Conservation (phyloP, 164 flowering plant genomes). For the Houttuynia cordata region DNA sequence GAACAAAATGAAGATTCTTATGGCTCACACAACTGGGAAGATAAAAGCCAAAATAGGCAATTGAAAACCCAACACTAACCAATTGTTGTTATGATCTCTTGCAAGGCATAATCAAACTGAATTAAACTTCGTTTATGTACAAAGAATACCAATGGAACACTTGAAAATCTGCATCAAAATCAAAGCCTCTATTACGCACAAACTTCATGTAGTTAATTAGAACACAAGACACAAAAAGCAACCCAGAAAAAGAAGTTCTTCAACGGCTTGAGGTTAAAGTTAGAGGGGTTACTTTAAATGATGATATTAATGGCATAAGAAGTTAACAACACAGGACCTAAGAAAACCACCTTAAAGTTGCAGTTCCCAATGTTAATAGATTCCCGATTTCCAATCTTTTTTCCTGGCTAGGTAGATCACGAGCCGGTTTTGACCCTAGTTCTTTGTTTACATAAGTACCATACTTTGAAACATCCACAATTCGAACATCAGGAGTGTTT, state of each 20-base stretch:
- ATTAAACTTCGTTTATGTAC: conserved; percentile 20
- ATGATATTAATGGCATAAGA: background rate
- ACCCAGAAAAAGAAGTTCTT: background rate
- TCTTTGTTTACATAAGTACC: conserved; percentile 58
- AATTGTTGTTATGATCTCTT: conserved; percentile 42
- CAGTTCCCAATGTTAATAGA: conserved; percentile 63
- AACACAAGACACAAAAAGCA: background rate
- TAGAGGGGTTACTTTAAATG: no score
- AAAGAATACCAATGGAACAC: conserved; percentile 42
- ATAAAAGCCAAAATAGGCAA: background rate
- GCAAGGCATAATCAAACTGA: conserved; percentile 21
- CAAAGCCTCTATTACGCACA: conserved; percentile 1
- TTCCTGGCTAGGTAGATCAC: conserved; percentile 51
- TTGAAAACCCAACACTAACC: conserved; percentile 33
- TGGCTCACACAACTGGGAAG: background rate
- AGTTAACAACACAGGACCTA: background rate
- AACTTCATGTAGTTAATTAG: background rate
- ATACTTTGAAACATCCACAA: conserved; percentile 74
- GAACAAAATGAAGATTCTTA: no score
- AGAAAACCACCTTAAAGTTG: conserved; percentile 46
- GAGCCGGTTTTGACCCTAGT: conserved; percentile 31
- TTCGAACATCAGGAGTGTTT: conserved; percentile 29
- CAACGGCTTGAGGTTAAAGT: background rate
- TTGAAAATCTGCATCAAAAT: conserved; percentile 48
- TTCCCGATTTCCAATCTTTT: conserved; percentile 52